phyloP scores from a whole-genome alignment of 2,329 filamentous ascomycete genomes.

The Dothiorella sarmentorum region DNA sequence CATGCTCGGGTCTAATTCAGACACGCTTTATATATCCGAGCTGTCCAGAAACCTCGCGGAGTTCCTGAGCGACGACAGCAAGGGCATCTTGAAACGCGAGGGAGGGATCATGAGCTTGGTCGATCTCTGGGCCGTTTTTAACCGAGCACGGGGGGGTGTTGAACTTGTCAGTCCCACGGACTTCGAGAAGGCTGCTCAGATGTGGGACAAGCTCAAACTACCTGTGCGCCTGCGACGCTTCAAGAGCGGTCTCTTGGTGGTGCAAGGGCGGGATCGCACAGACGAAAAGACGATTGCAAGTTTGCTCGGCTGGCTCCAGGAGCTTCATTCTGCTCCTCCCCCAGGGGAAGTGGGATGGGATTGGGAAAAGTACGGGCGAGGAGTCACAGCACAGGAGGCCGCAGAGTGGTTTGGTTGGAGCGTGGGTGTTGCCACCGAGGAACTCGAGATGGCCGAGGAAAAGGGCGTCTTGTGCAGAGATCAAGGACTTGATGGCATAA shows the following conservation, averaged over 20 bases:
- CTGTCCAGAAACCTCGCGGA: conserved; percentile 40
- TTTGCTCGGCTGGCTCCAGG: conserved; percentile 72
- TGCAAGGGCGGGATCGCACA: conserved; percentile 81
- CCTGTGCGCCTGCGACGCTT: conserved; percentile 85
- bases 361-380: conserved; percentile 72
- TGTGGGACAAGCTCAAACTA: conserved; percentile 85
- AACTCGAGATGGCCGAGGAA: conserved; percentile 96
- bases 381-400: conserved; percentile 83
- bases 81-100: conserved; percentile 34
- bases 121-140: conserved; percentile 64
- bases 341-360: conserved; percentile 69
- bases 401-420: conserved; percentile 95
- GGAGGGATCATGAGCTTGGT: conserved; percentile 40
- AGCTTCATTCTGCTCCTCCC: conserved; percentile 64
- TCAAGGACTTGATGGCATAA: conserved; percentile 83
- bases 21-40: conserved; percentile 78
- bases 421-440: conserved; percentile 89
- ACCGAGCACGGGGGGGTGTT: conserved; percentile 85
- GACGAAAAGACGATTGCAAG: conserved; percentile 84
- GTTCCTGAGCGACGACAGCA: conserved; percentile 38
- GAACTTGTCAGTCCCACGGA: conserved; percentile 90
- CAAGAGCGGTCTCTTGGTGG: conserved; percentile 89
- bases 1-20: conserved; percentile 75
- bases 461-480: conserved; percentile 83
- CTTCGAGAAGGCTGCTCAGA: conserved; percentile 80